Conservation (phyloP, 345 rosid species). For the Durio zibethinus region DNA sequence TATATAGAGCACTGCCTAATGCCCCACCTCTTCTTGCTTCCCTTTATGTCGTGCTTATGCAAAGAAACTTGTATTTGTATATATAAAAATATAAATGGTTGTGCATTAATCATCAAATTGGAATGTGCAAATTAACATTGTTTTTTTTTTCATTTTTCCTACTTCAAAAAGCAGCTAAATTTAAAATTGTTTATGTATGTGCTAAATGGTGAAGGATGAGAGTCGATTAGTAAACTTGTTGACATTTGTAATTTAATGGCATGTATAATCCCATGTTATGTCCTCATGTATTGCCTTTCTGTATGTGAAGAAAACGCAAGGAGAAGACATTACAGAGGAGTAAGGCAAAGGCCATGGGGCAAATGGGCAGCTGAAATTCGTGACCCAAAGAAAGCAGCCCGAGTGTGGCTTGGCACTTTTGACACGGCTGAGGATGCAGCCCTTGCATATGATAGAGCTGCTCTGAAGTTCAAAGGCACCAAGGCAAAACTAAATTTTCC, state of each 20-base stretch:
- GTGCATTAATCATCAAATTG: constrained; percentile 10
- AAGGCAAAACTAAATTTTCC: constrained; percentile 93
- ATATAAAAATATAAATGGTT: no score
- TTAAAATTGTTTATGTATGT: not conserved
- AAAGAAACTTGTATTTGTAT: not conserved
- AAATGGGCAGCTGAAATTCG: constrained; percentile 96
- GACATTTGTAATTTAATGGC: not conserved
- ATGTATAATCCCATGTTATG: no score
- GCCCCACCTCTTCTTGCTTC: not conserved
- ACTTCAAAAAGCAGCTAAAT: not conserved
- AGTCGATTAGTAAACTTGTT: not conserved
- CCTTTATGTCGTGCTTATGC: not conserved
- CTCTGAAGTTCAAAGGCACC: constrained; percentile 86
- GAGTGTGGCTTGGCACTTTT: constrained; percentile 89
- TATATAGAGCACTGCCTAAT: not conserved
- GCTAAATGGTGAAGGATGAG: no score
- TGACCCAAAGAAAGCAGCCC: constrained; percentile 65
- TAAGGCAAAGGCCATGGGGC: constrained; percentile 94
- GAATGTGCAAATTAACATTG: not conserved
- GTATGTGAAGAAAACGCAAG: constrained; percentile 45
- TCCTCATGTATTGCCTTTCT: not conserved
- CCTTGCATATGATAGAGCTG: constrained; percentile 78
- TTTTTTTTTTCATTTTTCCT: not conserved
- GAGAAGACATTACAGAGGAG: constrained; percentile 79
- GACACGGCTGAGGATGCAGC: constrained; percentile 87